A percentile compares a stretch with the other conserved stretches of the same genome.
Evolutionary conservation across 306 rosid genomes (phyloP).

Genomic region (Quercus glauca): DNA sequence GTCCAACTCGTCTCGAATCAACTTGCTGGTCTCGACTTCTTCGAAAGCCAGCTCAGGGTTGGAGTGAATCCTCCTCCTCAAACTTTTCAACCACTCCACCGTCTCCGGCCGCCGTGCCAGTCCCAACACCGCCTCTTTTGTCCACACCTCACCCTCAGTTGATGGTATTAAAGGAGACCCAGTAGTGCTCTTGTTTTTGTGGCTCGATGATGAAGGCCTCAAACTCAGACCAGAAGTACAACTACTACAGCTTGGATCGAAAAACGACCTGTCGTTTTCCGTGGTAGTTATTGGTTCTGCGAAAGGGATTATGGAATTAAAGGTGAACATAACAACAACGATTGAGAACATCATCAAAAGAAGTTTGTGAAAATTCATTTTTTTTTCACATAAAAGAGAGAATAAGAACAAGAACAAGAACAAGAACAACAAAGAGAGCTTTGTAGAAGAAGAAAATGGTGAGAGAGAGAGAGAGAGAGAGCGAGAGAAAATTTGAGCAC

Average conservation of each 20-base stretch:
- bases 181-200: constrained; percentile 36
- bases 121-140: constrained; percentile 49
- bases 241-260: constrained; percentile 27
- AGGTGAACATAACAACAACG: not conserved
- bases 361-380: constrained; percentile 32
- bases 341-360: not conserved
- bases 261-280: constrained; percentile 15
- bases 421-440: no score
- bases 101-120: constrained; percentile 60
- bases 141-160: constrained; percentile 57
- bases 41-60: constrained; percentile 92
- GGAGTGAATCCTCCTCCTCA: constrained; percentile 76
- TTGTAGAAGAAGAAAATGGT: not conserved
- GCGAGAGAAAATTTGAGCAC: not conserved
- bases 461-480: not conserved
- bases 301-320: not conserved
- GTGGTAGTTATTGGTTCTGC: constrained; percentile 22
- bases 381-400: not conserved
- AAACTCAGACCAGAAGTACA: not conserved
- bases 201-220: not conserved
- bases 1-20: constrained; percentile 72
- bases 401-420: no score
- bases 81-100: constrained; percentile 55
- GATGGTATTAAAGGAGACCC: not conserved
- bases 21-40: constrained; percentile 75